Evolutionary conservation across 495 filamentous ascomycete species (phyloP), one percentile per base, ranked within the genome.

Genomic region (Aspergillus ostianus): DNA sequence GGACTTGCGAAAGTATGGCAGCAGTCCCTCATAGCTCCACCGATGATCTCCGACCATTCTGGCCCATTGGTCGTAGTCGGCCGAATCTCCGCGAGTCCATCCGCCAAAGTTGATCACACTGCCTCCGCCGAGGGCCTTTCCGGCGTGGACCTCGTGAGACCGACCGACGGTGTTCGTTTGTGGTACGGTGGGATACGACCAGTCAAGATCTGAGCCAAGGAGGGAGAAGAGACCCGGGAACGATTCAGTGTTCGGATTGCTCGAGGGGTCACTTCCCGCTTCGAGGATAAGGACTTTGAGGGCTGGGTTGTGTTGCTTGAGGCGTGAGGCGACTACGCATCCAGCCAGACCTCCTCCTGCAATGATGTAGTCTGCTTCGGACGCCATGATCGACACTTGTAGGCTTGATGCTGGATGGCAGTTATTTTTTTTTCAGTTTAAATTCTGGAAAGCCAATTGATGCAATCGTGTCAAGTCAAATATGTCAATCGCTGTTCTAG

Each of bases 331-430:
- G 20, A 80, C 55, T n/a, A 73, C 73, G 55, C 73, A 80, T 45
- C 69, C 80, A 0, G 73, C 68, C 4, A 73, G 73, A 15, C 78
- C 79, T 9, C 79, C 80, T 67, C 75, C 75, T 8, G 70, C 68
- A 23, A 77, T 67, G 13, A 80, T 69, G 52, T 75, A 74, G 46
- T 72, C 70, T 26, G 60, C 53, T 12, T 26, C 27, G 26, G 41
- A 17, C 13, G 36, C 13, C 36, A 41, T 41, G 36, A 4, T 41
- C 8, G 36, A 17, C 13, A 13, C 36, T 15, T 6, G 9, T 41
- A 41, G 15, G 36, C 13, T 15, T 10, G 36, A 13, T 6, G 36
- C 36, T 41, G 12, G 1, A 2, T 41, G 36, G 13, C 5, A 13
- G 13, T 15, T 2, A 41, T 41, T 0, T 41, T 41, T 0, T 41